phyloP scores from a whole-genome alignment of 2,329 filamentous ascomycete genomes.

The Pseudocercospora pini-densiflorae region DNA sequence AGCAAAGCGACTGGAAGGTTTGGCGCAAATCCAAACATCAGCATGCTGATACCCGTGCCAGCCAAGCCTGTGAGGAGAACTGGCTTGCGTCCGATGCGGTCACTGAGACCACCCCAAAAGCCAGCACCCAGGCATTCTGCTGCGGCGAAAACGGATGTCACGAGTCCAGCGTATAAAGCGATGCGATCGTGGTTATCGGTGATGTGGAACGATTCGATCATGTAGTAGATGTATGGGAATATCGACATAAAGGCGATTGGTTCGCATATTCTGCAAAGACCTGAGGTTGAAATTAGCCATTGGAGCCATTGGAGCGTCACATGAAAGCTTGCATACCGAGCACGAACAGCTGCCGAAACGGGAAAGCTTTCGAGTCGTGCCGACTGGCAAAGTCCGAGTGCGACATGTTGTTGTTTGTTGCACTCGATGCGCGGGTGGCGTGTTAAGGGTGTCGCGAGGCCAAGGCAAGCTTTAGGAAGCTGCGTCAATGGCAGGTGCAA shows the following conservation, averaged over 20 bases:
- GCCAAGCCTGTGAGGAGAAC: constrained; percentile 87
- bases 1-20: constrained; percentile 82
- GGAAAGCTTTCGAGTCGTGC: constrained; percentile 51
- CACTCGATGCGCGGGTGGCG: constrained; percentile 9
- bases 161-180: constrained; percentile 91
- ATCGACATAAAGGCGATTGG: constrained; percentile 99
- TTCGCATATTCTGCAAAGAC: constrained; percentile 89
- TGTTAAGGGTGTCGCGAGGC: constrained; percentile 13
- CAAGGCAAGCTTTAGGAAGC: constrained; percentile 12
- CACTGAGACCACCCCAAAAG: constrained; percentile 91
- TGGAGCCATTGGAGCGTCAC: neutral
- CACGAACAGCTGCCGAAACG: constrained; percentile 61
- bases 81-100: constrained; percentile 89
- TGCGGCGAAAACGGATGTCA: constrained; percentile 94
- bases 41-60: constrained; percentile 89
- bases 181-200: constrained; percentile 79
- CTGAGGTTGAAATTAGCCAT: constrained; percentile 23
- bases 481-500: constrained; percentile 15
- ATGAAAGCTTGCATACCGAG: constrained; percentile 49
- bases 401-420: constrained; percentile 26
- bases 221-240: constrained; percentile 97
- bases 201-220: constrained; percentile 91
- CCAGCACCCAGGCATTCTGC: constrained; percentile 93
- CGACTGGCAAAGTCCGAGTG: constrained; percentile 18
- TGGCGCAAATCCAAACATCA: constrained; percentile 88